Evolutionary conservation across 2,329 filamentous ascomycete species (phyloP).

Genomic region (Neospermospora avenae): DNA sequence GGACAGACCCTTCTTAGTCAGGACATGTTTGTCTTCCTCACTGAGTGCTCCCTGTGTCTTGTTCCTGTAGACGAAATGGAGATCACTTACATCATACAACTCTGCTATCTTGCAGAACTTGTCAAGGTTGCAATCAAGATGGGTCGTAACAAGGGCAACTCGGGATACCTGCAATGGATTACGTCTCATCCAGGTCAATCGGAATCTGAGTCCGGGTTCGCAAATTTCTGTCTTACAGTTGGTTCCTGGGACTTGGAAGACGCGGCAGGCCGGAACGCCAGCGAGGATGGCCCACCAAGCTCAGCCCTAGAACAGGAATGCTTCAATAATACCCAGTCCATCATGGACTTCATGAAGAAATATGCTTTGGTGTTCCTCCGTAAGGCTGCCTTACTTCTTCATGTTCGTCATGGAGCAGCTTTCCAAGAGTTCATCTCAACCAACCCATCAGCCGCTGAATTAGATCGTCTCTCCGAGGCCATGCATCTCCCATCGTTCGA

Average conservation of each 20-base stretch:
- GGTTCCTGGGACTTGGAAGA: conserved; percentile 13
- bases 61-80: conserved; percentile 66
- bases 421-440: conserved; percentile 69
- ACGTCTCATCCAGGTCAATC: conserved; percentile 8
- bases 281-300: conserved; percentile 35
- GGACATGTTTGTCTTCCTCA: conserved; percentile 77
- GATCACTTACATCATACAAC: conserved; percentile 72
- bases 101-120: conserved; percentile 90
- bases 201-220: conserved; percentile 16
- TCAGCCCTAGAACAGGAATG: conserved; percentile 53
- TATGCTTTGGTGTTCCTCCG: conserved; percentile 90
- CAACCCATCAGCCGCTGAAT: conserved; percentile 67
- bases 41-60: conserved; percentile 72
- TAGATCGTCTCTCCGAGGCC: conserved; percentile 74
- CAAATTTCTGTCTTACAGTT: conserved; percentile 28
- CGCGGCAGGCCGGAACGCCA: conserved; percentile 4
- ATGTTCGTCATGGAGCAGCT: conserved; percentile 85
- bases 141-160: conserved; percentile 50
- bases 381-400: conserved; percentile 78
- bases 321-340: conserved; percentile 50
- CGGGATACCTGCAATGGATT: conserved; percentile 44
- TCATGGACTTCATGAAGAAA: conserved; percentile 64
- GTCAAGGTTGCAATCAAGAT: conserved; percentile 71
- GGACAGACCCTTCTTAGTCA: conserved; percentile 56
- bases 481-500: conserved; percentile 76